Percentiles rank a stretch among this genome's conserved stretches.
Evolutionary conservation across 306 rosid species (phyloP).

Genomic region (Corylus americana): DNA sequence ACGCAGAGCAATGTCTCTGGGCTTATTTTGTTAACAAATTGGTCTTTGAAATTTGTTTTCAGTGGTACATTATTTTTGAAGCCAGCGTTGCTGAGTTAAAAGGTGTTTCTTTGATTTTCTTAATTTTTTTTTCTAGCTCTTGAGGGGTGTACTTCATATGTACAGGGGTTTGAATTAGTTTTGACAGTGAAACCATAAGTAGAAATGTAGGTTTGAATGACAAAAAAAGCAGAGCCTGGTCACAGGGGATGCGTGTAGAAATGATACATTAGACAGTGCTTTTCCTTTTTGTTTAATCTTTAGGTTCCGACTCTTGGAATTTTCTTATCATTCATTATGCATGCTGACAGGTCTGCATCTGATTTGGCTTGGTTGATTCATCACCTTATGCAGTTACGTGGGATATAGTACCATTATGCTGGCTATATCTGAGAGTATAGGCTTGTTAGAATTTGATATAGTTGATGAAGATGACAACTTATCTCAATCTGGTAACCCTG

Average conservation of each 20-base stretch:
- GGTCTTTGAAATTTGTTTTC: not conserved
- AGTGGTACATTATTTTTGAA: not conserved
- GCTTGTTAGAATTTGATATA: conserved; percentile 26
- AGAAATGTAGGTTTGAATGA: not conserved
- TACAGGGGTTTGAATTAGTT: not conserved
- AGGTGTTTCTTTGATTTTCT: not conserved
- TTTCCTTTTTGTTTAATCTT: not conserved
- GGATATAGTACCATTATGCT: conserved; percentile 43
- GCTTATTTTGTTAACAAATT: not conserved
- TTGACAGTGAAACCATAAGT: not conserved
- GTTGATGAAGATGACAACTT: conserved; percentile 47
- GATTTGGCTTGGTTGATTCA: conserved; percentile 23
- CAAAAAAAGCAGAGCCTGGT: not conserved
- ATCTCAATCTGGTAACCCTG: conserved; percentile 22
- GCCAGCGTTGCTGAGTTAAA: not conserved
- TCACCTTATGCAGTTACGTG: conserved; percentile 15
- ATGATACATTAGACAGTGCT: not conserved
- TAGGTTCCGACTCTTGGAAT: not conserved
- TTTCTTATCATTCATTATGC: not conserved
- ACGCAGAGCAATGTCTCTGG: not conserved
- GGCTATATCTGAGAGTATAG: conserved; percentile 27
- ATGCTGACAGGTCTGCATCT: conserved; percentile 20
- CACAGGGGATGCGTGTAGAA: not conserved
- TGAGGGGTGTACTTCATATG: not conserved
- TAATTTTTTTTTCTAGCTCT: not conserved